Evolutionary conservation across 2,329 filamentous ascomycete genomes (phyloP), one percentile per base, ranked within the genome.

Genomic region (Trichoderma gracile): DNA sequence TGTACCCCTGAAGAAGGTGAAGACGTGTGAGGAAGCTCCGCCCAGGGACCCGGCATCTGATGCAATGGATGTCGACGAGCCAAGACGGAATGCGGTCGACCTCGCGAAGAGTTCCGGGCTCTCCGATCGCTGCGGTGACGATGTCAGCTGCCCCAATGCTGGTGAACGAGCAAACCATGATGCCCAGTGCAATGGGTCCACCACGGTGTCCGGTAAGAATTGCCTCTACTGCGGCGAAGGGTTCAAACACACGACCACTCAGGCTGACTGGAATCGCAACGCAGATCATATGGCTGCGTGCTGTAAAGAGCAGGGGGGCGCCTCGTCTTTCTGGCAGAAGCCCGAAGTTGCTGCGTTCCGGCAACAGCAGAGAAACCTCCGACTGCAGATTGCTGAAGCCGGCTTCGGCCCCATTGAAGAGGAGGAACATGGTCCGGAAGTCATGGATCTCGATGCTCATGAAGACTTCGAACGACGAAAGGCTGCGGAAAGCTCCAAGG

Each of bases 221-320:
- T n/a, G n/a, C n/a, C n/a, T n/a, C n/a, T n/a, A n/a, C n/a, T n/a
- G n/a, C n/a, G n/a, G n/a, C n/a, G n/a, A 56, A 7, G 3, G n/a
- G 10, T 65, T 67, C 23, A 55, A 27, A 42, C 12, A 33, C 6
- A 42, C 30, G 8, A 27, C 49, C 12, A 19, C 21, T 9, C 61
- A 58, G 23, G 53, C 25, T 6, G 57, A 65, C 30, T 52, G 58
- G 49, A 5, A 59, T 47, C 25, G 53, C n/a, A 68, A 65, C 43
- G 27, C 10, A 1, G 47, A 17, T 40, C 66, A 68, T 40, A 65
- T 67, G 38, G 27, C 30, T 46, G 23, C 40, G 14, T 68, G 65
- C 14, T 57, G 17, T 7, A 25, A 33, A 9, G 49, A 40, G 38
- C 33, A 27, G 7, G 7, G 25, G 2, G 23, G 25, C 10, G n/a